These are phyloP conservation scores for Laetiporus sulphureus DNA, from an alignment of 1,284 basidiomycete genomes.

Conservation along the genomic window DNA sequence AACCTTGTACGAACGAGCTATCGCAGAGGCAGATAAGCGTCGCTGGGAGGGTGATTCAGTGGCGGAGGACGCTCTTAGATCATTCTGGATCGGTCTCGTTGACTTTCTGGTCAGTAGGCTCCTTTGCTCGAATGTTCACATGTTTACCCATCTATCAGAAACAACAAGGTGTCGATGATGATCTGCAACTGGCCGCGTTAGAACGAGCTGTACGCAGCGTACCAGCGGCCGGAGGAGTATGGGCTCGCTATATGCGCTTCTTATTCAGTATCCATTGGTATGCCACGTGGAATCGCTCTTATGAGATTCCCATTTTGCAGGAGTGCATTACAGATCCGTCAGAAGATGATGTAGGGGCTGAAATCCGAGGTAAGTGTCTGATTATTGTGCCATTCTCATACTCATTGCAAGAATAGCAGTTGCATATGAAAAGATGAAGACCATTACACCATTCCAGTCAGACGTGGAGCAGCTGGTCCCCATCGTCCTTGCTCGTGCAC, in stretches of 20 bases:
- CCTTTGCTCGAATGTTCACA: too few relatives aligned
- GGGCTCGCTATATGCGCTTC: constrained; percentile 67
- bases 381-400: background rate
- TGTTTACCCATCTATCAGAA: too few relatives aligned
- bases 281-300: too few relatives aligned
- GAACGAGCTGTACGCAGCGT: constrained; percentile 58
- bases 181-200: constrained; percentile 35
- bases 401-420: constrained; percentile 30
- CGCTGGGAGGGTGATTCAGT: constrained; percentile 43
- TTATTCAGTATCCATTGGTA: constrained; percentile 48
- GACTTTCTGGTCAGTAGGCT: constrained; percentile 40
- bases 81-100: constrained; percentile 62
- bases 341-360: too few relatives aligned
- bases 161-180: constrained; percentile 35
- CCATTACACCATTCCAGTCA: constrained; percentile 43
- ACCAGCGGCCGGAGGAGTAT: constrained; percentile 63
- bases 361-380: too few relatives aligned
- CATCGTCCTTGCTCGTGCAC: constrained; percentile 58
- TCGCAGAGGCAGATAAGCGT: constrained; percentile 60
- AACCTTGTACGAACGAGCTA: constrained; percentile 72
- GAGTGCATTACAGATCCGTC: too few relatives aligned
- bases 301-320: too few relatives aligned
- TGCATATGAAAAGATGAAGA: constrained; percentile 50
- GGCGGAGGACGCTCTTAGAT: constrained; percentile 51
- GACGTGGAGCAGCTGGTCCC: constrained; percentile 66